A percentile compares a stretch with the other conserved stretches of the same genome.
Evolutionary conservation across 257 asterid genomes (phyloP).

Genomic region (Galeopsis tetrahit): DNA sequence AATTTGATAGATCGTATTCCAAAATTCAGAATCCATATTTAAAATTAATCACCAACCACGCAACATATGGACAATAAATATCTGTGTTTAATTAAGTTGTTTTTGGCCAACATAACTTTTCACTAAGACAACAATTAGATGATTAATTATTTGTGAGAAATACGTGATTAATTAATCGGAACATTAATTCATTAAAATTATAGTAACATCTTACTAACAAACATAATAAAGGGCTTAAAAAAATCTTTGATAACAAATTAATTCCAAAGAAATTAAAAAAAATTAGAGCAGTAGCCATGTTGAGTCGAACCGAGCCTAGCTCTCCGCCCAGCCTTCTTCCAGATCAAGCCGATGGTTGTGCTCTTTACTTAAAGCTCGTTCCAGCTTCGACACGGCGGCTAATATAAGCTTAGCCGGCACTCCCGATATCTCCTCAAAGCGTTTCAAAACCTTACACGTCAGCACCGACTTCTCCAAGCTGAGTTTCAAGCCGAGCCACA

Average conservation of each 20-base stretch:
- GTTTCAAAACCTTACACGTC: conserved; percentile 40
- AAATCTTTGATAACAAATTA: neutral
- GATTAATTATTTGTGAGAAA: neutral
- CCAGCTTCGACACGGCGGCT: conserved; percentile 51
- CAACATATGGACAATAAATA: too few species aligned
- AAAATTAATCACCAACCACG: too few species aligned
- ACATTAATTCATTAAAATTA: neutral
- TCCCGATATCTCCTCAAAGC: conserved; percentile 58
- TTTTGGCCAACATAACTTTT: too few species aligned
- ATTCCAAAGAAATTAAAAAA: neutral
- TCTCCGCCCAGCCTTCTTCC: conserved; percentile 70
- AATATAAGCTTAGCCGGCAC: conserved; percentile 58
- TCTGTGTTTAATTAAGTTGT: too few species aligned
- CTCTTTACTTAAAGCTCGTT: conserved; percentile 29
- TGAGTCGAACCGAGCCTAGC: conserved; percentile 26
- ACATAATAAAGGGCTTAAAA: neutral
- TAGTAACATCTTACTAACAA: neutral
- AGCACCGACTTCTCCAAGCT: conserved; percentile 20
- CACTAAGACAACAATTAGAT: neutral
- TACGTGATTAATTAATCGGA: neutral
- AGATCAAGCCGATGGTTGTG: conserved; percentile 39
- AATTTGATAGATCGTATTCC: too few species aligned
- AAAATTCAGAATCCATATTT: too few species aligned
- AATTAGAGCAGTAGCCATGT: too few species aligned
- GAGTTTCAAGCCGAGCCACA: conserved; percentile 60